A percentile compares a stretch with the other conserved stretches of the same genome.
phyloP scores from a whole-genome alignment of 2,329 filamentous ascomycete genomes.

The Scedosporium aurantiacum region DNA sequence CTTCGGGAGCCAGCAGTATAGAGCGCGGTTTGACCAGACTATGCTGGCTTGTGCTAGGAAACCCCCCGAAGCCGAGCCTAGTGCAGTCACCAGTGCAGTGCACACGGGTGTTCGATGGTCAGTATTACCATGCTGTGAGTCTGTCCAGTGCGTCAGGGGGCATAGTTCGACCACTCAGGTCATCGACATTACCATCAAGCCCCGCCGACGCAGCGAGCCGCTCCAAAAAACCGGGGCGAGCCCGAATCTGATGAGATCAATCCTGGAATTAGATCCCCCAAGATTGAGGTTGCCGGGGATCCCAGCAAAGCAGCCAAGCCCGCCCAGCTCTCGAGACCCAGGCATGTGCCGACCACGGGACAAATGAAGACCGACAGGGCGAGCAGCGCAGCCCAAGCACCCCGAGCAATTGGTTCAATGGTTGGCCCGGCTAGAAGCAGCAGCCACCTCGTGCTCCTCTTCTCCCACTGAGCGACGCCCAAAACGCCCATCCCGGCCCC shows the following conservation, averaged over 20 bases:
- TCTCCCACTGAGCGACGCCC: too few relatives aligned
- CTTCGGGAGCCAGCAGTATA: too few relatives aligned
- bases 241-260: too few relatives aligned
- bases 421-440: neutral
- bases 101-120: too few relatives aligned
- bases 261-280: neutral
- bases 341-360: neutral
- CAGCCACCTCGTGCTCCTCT: neutral
- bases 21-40: too few relatives aligned
- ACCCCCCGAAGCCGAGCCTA: too few relatives aligned
- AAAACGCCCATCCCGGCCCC: too few relatives aligned
- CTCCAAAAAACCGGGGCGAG: neutral
- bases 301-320: too few relatives aligned
- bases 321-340: too few relatives aligned
- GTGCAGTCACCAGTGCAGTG: too few relatives aligned
- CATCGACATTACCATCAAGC: neutral
- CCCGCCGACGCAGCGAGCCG: neutral
- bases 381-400: neutral
- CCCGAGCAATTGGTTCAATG: neutral
- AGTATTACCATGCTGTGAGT: too few relatives aligned
- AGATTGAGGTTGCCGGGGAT: neutral
- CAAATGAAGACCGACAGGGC: neutral
- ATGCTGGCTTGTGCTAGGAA: too few relatives aligned
- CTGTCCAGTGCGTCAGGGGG: neutral
- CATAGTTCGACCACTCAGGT: neutral